These are phyloP conservation scores for Talaromyces sp. DNA, from an alignment of 2,329 filamentous ascomycete species.

Conservation along the genomic window DNA sequence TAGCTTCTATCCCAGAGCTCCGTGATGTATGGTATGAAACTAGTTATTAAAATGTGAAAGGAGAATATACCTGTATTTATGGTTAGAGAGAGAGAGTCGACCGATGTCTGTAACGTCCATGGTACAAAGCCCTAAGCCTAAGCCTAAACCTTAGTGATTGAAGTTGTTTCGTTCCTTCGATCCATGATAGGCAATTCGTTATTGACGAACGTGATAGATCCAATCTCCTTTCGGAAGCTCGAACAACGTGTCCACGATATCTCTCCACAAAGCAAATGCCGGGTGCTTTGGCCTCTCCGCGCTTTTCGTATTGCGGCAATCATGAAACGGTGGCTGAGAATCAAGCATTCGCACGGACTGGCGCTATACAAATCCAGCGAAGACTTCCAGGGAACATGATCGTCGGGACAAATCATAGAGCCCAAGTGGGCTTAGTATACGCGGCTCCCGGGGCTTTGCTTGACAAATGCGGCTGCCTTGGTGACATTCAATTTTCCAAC, in stretches of 20 bases:
- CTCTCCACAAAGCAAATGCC: background rate
- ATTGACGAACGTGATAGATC: background rate
- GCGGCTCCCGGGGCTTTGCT: background rate
- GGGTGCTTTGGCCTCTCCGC: background rate
- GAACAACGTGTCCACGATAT: background rate
- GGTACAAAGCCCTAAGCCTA: background rate
- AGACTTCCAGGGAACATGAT: background rate
- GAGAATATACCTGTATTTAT: background rate
- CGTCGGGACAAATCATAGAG: background rate
- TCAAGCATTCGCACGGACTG: constrained; percentile 4
- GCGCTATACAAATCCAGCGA: background rate
- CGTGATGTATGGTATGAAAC: background rate
- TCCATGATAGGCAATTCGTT: background rate
- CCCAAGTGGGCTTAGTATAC: background rate
- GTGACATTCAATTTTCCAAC: background rate
- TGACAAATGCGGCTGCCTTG: background rate
- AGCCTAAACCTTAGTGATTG: background rate
- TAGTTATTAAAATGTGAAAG: background rate
- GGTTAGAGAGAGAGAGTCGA: background rate
- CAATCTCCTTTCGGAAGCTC: too few species aligned
- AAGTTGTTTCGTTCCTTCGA: background rate
- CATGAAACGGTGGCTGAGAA: background rate
- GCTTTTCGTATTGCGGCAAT: background rate
- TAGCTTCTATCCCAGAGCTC: background rate
- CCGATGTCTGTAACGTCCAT: background rate